Evolutionary conservation across 768 basidiomycete genomes (phyloP), one percentile per base, ranked within the genome.

Genomic region (Imleria badia): DNA sequence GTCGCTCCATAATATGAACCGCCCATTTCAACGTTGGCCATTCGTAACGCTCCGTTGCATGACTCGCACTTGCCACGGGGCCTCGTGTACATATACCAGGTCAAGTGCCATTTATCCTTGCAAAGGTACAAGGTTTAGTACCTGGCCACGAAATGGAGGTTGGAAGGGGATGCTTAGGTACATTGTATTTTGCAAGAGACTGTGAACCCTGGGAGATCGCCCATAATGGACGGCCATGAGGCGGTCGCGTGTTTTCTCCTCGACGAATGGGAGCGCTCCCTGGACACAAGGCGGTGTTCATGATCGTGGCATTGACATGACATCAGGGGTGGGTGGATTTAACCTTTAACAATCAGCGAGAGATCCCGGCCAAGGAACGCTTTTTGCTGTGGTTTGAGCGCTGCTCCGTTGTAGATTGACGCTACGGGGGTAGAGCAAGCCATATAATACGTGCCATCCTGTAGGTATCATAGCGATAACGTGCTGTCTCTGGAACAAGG

Each of bases 181-280:
- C 42, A 44, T 49, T 54, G 49, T 35, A 46, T 51, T 35, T 26
- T 26, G 26, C 26, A 26, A n/a, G 26, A 26, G 4, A 26, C 26
- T 4, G 26, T 0, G 26, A 40, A 34, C n/a, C 60, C 48, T 41
- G 52, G 41, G 51, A 64, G 54, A 29, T 46, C 22, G 58, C 6
- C 60, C 50, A 48, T 59, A 60, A 52, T 26, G 34, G n/a, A 19
- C 14, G 30, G 30, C 40, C 71, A 69, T 60, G 71, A 69, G 71
- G 71, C 10, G 38, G 26, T 56, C 63, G 63, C 67, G 59, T 72
- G 71, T 58, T 38, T 36, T 30, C 26, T 3, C 36, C 40, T 46
- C 36, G 36, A 31, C 52, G 20, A 47, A 26, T 23, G 39, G 42
- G 51, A 56, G 39, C 45, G 34, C 41, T 34, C 19, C n/a, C 6